These are phyloP conservation scores for Candida coleopterorum DNA, from an alignment of 805 yeast genomes.

Conservation along the genomic window DNA sequence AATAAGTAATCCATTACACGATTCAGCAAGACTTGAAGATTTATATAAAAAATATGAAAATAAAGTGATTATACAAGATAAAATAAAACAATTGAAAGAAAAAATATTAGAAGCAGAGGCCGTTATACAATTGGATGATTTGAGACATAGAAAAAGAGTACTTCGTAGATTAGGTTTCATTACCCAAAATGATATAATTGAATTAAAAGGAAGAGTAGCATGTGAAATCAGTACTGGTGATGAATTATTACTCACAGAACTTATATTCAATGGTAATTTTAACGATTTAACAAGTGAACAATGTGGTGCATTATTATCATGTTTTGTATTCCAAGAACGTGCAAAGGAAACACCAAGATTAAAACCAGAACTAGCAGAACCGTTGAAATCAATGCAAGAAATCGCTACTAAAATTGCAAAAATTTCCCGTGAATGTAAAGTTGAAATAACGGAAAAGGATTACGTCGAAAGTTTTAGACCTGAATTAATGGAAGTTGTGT, in stretches of 20 bases:
- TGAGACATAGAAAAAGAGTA: slow-evolving; percentile 89
- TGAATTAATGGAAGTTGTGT: slow-evolving; percentile 95
- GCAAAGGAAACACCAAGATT: slow-evolving; percentile 84
- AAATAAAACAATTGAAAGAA: slow-evolving; percentile 55
- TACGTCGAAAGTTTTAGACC: slow-evolving; percentile 89
- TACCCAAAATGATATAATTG: slow-evolving; percentile 82
- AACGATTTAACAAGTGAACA: slow-evolving; percentile 84
- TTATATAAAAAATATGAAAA: slow-evolving; percentile 60
- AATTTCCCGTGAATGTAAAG: slow-evolving; percentile 81
- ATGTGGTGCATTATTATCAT: slow-evolving; percentile 85
- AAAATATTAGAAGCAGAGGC: slow-evolving; percentile 82
- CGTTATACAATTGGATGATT: slow-evolving; percentile 88
- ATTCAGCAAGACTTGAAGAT: slow-evolving; percentile 55
- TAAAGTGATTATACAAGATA: slow-evolving; percentile 57
- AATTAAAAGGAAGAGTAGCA: slow-evolving; percentile 94
- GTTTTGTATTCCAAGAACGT: slow-evolving; percentile 96
- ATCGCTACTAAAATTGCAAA: slow-evolving; percentile 91
- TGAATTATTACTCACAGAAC: slow-evolving; percentile 80
- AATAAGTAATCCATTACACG: slow-evolving; percentile 61
- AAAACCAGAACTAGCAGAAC: slow-evolving; percentile 88
- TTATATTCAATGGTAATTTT: slow-evolving; percentile 93
- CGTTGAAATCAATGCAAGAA: slow-evolving; percentile 80
- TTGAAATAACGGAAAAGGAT: slow-evolving; percentile 86
- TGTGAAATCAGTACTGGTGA: slow-evolving; percentile 93
- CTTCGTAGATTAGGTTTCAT: slow-evolving; percentile 88